Evolutionary conservation across 495 filamentous ascomycete species (phyloP).

Genomic region (Neurospora intermedia): DNA sequence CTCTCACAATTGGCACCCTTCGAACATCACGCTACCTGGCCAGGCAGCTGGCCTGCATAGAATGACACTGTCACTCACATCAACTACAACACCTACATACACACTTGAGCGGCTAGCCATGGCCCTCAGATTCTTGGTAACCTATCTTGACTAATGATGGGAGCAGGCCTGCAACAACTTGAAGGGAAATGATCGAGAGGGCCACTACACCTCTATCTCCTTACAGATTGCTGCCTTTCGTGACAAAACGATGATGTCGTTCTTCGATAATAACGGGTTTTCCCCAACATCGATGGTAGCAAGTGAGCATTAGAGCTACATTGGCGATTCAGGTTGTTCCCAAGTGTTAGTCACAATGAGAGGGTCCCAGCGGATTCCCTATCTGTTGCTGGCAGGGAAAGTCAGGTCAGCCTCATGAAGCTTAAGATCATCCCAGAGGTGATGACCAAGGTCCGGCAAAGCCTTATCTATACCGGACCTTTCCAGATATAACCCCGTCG

Average conservation of each 20-base stretch:
- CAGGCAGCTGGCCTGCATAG: neutral
- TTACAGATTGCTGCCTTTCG: neutral
- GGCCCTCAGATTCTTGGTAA: neutral
- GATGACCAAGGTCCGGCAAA: neutral
- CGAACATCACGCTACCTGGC: neutral
- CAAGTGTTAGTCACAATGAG: neutral
- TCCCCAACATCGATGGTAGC: neutral
- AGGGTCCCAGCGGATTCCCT: neutral
- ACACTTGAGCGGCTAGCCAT: neutral
- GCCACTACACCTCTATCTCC: neutral
- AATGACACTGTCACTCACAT: neutral
- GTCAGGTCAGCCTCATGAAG: neutral
- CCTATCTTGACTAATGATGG: neutral
- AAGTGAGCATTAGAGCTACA: neutral
- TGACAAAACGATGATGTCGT: neutral
- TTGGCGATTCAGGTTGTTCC: neutral
- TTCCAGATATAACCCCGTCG: neutral
- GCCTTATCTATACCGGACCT: neutral
- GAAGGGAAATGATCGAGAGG: neutral
- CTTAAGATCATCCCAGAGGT: neutral
- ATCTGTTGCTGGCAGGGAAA: neutral
- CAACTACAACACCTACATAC: neutral
- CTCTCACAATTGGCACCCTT: neutral
- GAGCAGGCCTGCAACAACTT: neutral
- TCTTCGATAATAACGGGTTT: neutral